A percentile compares a stretch with the other conserved stretches of the same genome.
phyloP scores from a whole-genome alignment of 495 filamentous ascomycete species.

The Penicillium lividum region DNA sequence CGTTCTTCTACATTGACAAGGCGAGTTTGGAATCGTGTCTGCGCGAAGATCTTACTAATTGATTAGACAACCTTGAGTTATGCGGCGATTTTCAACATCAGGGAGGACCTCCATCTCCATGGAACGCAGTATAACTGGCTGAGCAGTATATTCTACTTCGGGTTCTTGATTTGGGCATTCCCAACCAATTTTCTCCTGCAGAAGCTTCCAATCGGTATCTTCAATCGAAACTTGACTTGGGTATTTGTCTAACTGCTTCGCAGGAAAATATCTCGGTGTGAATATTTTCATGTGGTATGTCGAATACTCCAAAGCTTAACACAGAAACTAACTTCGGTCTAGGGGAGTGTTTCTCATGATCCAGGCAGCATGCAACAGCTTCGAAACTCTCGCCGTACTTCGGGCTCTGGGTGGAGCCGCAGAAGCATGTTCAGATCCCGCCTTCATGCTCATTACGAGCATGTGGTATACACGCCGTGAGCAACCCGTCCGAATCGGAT shows the following conservation, averaged over 20 bases:
- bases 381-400: conserved; percentile 39
- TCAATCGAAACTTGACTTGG: conserved; percentile 38
- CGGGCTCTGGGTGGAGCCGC: conserved; percentile 43
- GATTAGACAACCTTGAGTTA: conserved; percentile 53
- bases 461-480: conserved; percentile 50
- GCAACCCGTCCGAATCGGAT: conserved; percentile 60
- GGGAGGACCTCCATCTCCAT: conserved; percentile 42
- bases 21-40: conserved; percentile 13
- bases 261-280: conserved; percentile 55
- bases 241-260: conserved; percentile 1
- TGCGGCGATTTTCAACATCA: conserved; percentile 58
- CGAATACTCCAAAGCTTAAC: neutral
- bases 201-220: conserved; percentile 44
- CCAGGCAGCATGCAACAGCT: conserved; percentile 34
- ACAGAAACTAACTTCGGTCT: conserved; percentile 13
- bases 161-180: conserved; percentile 48
- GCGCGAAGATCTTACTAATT: neutral
- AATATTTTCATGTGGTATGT: conserved; percentile 61
- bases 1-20: conserved; percentile 60
- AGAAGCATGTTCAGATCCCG: conserved; percentile 42
- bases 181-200: conserved; percentile 54
- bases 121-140: conserved; percentile 56
- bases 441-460: conserved; percentile 37
- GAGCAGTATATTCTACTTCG: conserved; percentile 57
- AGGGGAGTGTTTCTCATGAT: conserved; percentile 44